phyloP scores from a whole-genome alignment of 2,329 filamentous ascomycete genomes.

The Sphaerulina musiva region DNA sequence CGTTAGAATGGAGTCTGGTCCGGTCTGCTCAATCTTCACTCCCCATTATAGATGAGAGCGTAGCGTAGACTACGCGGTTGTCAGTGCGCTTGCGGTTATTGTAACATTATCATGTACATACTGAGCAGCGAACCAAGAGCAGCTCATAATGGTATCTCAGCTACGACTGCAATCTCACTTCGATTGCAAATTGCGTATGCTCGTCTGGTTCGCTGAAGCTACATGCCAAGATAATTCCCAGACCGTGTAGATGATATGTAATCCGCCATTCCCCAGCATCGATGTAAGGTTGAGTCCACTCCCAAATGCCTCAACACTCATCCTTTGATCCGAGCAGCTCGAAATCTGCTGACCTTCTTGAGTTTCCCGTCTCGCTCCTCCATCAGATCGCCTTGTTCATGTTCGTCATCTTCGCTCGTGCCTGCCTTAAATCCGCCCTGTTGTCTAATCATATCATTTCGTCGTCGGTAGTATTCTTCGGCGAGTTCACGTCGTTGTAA shows the following conservation, averaged over 20 bases:
- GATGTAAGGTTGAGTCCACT: no score
- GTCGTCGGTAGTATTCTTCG: constrained; percentile 72
- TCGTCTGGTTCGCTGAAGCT: no score
- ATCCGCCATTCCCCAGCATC: no score
- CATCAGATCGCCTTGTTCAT: constrained; percentile 56
- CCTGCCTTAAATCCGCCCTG: constrained; percentile 70
- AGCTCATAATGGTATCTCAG: not conserved
- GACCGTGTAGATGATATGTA: no score
- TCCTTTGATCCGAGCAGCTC: constrained; percentile 31
- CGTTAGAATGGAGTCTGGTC: not conserved
- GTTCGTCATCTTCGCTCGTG: constrained; percentile 54
- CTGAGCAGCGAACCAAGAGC: not conserved
- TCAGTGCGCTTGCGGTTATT: not conserved
- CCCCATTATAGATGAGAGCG: constrained; percentile 3
- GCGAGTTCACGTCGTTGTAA: constrained; percentile 71
- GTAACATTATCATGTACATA: constrained; percentile 13
- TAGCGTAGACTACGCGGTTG: constrained; percentile 1
- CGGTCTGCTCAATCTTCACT: constrained; percentile 10
- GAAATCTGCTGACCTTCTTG: constrained; percentile 37
- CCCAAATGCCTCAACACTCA: no score
- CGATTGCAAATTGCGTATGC: no score
- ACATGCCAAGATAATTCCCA: no score
- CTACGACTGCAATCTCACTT: not conserved
- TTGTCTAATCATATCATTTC: constrained; percentile 74
- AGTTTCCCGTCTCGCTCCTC: constrained; percentile 33